Base-by-base conservation (phyloP, 2,329 filamentous ascomycete genomes). In the Hysterium pulicare region DNA sequence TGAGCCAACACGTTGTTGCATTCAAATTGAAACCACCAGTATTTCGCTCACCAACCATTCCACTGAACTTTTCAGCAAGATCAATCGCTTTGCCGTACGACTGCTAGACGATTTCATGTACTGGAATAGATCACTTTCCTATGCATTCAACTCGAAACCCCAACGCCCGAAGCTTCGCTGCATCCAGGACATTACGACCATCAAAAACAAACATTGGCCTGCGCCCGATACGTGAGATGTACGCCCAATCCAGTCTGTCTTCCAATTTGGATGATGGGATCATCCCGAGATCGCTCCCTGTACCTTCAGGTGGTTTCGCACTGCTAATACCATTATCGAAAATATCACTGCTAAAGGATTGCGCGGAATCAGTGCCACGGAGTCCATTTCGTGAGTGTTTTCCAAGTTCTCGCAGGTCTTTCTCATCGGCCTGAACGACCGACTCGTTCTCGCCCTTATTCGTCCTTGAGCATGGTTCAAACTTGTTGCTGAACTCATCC, bases 131-230 rank as follows among this genome's bases (percentile, higher is more conserved):
- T 30, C 22, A 21, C 15, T 38, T 38, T 13, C 36, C 36, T 23
- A 38, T 38, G 21, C 22, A 38, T 16, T 38, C 36, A 9, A 67
- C 62, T 2, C 52, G 53, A 53, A 68, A 68, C 11, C 62, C 64
- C 15, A 68, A 40, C 13, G 39, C 39, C 28, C 55, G 55, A 22
- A 68, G 48, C 42, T 55, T 55, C 26, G 43, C 43, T 3, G 47
- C 45, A 44, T 67, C 59, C 24, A 68, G 54, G n/a, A 68, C 54
- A 22, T 62, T 62, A n/a, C 65, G 46, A 7, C 64, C 64, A 38
- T 68, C 65, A 41, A 68, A 68, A 17, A 68, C 54, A n/a, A 61
- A 61, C 42, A 54, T 53, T 9, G 64, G 64, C 23, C 52, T 45
- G 23, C 56, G 53, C 62, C 68, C 67, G 23, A 47, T 40, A 19